Conservation (phyloP, 1,284 basidiomycete genomes). For the Naganishia cerealis region DNA sequence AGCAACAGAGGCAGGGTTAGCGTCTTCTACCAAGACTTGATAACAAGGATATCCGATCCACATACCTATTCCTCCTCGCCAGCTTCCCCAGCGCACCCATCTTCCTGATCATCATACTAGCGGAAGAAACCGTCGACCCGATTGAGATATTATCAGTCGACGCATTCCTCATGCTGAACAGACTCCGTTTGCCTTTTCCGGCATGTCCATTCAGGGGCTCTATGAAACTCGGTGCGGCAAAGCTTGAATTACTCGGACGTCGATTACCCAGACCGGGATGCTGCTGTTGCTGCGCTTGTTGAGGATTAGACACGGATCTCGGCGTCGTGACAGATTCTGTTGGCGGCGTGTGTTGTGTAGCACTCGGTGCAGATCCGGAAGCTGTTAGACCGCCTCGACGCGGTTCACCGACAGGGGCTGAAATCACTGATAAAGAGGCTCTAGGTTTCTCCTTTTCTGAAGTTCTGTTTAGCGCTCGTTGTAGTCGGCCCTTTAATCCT, state of each 20-base stretch:
- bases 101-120: constrained; percentile 95
- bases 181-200: constrained; percentile 56
- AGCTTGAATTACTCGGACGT: constrained; percentile 34
- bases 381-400: constrained; percentile 18
- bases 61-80: constrained; percentile 73
- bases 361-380: constrained; percentile 28
- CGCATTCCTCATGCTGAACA: constrained; percentile 90
- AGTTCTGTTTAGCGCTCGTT: constrained; percentile 28
- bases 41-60: background rate
- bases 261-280: constrained; percentile 25
- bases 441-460: constrained; percentile 35
- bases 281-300: constrained; percentile 13
- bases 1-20: background rate
- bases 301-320: constrained; percentile 33
- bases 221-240: constrained; percentile 32
- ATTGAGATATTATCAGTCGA: constrained; percentile 97
- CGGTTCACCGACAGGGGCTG: constrained; percentile 16
- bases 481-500: constrained; percentile 35
- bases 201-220: constrained; percentile 43
- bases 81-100: constrained; percentile 89
- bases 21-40: background rate
- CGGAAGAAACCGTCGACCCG: constrained; percentile 91
- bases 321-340: constrained; percentile 38
- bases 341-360: constrained; percentile 37
- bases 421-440: constrained; percentile 28